Evolutionary conservation across 768 basidiomycete species (phyloP), one percentile per base, ranked within the genome.

Genomic region (Lactarius indigo): DNA sequence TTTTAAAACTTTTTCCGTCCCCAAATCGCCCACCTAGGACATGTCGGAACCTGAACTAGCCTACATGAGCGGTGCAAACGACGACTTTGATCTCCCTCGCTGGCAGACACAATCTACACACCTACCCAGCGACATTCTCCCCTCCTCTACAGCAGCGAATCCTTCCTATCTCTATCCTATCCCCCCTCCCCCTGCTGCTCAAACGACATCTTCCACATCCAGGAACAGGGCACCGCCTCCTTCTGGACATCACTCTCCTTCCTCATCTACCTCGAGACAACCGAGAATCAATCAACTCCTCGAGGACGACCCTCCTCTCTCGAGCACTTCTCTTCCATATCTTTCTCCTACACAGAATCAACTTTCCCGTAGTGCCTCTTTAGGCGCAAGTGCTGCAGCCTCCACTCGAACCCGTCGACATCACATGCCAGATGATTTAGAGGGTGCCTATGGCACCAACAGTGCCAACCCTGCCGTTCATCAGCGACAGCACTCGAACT

Each of bases 31-130:
- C 59, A 62, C 67, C 58, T 65, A 68, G 73, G 75, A 74, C 77
- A 89, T 90, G 87, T 88, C 87, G 74, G 87, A 89, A 84, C 83
- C 87, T 75, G 87, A 89, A 80, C 83, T 87, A 66, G 83, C 82
- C 71, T 89, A 87, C 84, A 89, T 90, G 81, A 81, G 83, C 79
- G 85, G 85, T 80, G 78, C 86, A 73, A 89, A 90, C 87, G 89
- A 91, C 81, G 86, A 85, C 79, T 92, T 90, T 79, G 90, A 91
- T 76, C 83, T 84, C 64, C 83, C 84, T 68, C 83, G 83, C 73
- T 84, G 82, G 83, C 82, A 81, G 70, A 80, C 82, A 17, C 81
- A 81, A 74, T 73, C 78, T 39, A 75, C 76, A 52, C 74, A 78
- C 70, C 3, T 59, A 20, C 68, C 65, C 17, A 26, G 52, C 73